Evolutionary conservation across 1,139 yeast species (phyloP), one percentile per base, ranked within the genome.

Genomic region (Geotrichum carabidarum): DNA sequence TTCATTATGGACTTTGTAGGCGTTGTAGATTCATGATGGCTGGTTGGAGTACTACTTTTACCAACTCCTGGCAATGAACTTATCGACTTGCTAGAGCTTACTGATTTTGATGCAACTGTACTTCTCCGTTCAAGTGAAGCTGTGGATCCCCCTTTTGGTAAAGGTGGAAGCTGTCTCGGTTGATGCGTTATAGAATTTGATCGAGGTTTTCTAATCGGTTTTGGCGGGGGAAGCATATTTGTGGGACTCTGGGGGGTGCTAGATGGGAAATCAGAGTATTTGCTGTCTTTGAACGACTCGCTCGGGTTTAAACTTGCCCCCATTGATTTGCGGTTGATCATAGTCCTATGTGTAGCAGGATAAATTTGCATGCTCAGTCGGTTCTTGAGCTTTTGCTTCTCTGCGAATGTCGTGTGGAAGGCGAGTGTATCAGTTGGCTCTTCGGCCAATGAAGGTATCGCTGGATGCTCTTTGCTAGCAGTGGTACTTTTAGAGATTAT

Each of bases 361-460:
- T 37, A 32, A 22, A 11, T 34, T n/a, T 15, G 47, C 27, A 38
- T 41, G 47, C 46, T 43, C n/a, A 40, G 40, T 42, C 48, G 45
- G 27, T 40, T 44, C 44, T 48, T 43, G 35, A 44, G 14, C 32
- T 41, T 44, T 27, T 38, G 51, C 40, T 46, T 49, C 42, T 54
- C 46, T 44, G 44, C 40, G 27, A 35, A 41, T 43, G 40, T 12
- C 15, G 22, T 11, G 38, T 50, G 35, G 36, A 18, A 38, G 46
- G 47, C 18, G 38, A 37, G 9, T 48, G 42, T 32, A 32, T 31
- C 40, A 36, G 36, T 37, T 7, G 47, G 15, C 8, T 50, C 54
- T 27, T 49, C 55, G 36, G 56, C 54, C 18, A 56, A 34, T 15
- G 56, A 50, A 18, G 56, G 56, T 2, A 52, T 56, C 3, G 56